phyloP scores from a whole-genome alignment of 768 basidiomycete species.

The Pisolithus microcarpus region DNA sequence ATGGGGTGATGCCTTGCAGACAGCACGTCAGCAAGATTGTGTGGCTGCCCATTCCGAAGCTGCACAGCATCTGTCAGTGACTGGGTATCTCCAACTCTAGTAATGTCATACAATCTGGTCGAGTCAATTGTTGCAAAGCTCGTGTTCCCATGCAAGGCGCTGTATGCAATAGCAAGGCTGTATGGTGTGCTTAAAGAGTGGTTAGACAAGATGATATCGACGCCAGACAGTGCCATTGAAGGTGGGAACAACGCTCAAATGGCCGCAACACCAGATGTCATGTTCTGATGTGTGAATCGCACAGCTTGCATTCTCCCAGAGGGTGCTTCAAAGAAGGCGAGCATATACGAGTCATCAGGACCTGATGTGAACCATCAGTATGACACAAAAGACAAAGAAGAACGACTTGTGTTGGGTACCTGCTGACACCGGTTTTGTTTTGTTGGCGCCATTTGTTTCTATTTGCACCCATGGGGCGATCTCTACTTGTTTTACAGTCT shows the following conservation, averaged over 20 bases:
- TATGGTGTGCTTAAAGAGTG: constrained; percentile 69
- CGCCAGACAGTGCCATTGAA: constrained; percentile 54
- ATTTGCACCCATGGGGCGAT: constrained; percentile 64
- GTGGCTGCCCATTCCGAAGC: constrained; percentile 1
- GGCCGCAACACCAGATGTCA: constrained; percentile 83
- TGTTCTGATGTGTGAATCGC: constrained; percentile 73
- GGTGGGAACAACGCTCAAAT: constrained; percentile 69
- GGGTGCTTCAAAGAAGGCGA: constrained; percentile 53
- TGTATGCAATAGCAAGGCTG: constrained; percentile 77
- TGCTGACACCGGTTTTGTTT: constrained; percentile 36
- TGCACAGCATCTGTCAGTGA: background rate
- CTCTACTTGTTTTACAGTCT: constrained; percentile 45
- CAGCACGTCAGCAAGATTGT: constrained; percentile 42
- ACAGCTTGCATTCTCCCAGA: constrained; percentile 51
- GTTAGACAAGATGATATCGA: constrained; percentile 74
- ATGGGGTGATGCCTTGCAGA: constrained; percentile 46
- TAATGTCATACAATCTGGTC: constrained; percentile 41
- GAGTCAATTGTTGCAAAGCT: constrained; percentile 63
- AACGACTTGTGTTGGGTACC: constrained; percentile 45
- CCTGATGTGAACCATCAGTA: background rate
- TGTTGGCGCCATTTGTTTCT: constrained; percentile 56
- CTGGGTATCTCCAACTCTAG: constrained; percentile 22
- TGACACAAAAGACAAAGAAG: too few species aligned
- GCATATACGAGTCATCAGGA: constrained; percentile 56
- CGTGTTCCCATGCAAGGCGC: constrained; percentile 66